phyloP scores from a whole-genome alignment of 176 grass and related monocot species.

The Tillandsia leiboldiana region DNA sequence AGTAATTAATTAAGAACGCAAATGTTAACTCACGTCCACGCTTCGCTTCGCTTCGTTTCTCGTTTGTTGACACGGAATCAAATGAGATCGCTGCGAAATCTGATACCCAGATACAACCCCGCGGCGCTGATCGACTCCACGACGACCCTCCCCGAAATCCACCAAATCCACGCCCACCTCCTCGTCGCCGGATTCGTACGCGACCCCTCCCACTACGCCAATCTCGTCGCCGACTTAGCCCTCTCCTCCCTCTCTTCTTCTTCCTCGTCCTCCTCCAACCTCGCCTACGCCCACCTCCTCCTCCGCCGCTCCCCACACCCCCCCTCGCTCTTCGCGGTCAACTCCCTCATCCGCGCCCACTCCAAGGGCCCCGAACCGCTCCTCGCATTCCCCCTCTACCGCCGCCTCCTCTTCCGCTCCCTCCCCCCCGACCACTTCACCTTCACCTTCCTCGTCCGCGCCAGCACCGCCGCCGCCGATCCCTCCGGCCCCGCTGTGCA shows the following conservation, averaged over 20 bases:
- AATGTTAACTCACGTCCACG: not conserved
- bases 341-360: slow-evolving; percentile 42
- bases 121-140: slow-evolving; percentile 18
- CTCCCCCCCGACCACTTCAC: slow-evolving; percentile 47
- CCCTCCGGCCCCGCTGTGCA: slow-evolving; percentile 28
- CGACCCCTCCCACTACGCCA: slow-evolving; percentile 12
- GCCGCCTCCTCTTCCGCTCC: slow-evolving; percentile 37
- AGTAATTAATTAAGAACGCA: not conserved
- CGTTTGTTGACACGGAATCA: not conserved
- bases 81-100: not conserved
- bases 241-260: slow-evolving; percentile 1
- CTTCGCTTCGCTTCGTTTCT: not conserved
- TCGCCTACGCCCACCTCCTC: slow-evolving; percentile 38
- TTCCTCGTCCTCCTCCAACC: not conserved
- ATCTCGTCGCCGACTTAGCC: slow-evolving; percentile 30
- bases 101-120: slow-evolving; percentile 10
- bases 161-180: slow-evolving; percentile 51
- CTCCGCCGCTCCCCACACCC: slow-evolving; percentile 27
- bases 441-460: slow-evolving; percentile 56
- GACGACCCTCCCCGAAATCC: slow-evolving; percentile 24
- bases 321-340: slow-evolving; percentile 33
- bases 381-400: slow-evolving; percentile 38
- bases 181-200: slow-evolving; percentile 37
- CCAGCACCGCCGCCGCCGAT: slow-evolving; percentile 19
- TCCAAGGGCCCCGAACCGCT: slow-evolving; percentile 24